Evolutionary conservation across 768 basidiomycete species (phyloP).

Genomic region (Leccinum longicurvipes): DNA sequence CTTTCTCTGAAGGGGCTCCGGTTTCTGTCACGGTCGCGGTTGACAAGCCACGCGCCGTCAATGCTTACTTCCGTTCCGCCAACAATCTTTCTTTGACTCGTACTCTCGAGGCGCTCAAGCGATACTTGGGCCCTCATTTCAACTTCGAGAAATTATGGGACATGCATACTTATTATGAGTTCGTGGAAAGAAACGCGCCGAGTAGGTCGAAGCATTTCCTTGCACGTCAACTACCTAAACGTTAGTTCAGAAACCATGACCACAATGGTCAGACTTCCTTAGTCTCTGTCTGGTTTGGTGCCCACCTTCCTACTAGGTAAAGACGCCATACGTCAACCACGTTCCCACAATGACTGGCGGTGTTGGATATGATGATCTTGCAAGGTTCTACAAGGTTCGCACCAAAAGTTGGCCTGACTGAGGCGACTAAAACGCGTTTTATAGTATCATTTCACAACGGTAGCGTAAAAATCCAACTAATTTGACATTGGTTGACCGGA

Average conservation of each 20-base stretch:
- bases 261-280: conserved; percentile 33
- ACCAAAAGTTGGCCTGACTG: not conserved
- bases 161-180: conserved; percentile 45
- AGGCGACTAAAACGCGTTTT: not conserved
- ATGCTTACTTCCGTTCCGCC: conserved; percentile 37
- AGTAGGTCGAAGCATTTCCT: conserved; percentile 27
- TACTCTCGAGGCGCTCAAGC: conserved; percentile 35
- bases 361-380: conserved; percentile 38
- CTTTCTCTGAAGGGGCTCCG: conserved; percentile 32
- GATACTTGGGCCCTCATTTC: conserved; percentile 40
- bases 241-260: conserved; percentile 37
- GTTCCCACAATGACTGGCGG: conserved; percentile 47
- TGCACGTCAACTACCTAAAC: not conserved
- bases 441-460: conserved; percentile 40
- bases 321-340: conserved; percentile 41
- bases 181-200: conserved; percentile 36
- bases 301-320: conserved; percentile 29
- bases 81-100: conserved; percentile 37
- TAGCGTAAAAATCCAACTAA: not conserved
- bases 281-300: not conserved
- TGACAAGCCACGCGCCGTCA: conserved; percentile 20
- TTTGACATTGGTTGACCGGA: conserved; percentile 2
- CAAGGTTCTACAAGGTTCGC: conserved; percentile 44
- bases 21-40: conserved; percentile 19
- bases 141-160: conserved; percentile 47